Evolutionary conservation across 768 basidiomycete species (phyloP).

Genomic region (Tricholoma furcatifolium): DNA sequence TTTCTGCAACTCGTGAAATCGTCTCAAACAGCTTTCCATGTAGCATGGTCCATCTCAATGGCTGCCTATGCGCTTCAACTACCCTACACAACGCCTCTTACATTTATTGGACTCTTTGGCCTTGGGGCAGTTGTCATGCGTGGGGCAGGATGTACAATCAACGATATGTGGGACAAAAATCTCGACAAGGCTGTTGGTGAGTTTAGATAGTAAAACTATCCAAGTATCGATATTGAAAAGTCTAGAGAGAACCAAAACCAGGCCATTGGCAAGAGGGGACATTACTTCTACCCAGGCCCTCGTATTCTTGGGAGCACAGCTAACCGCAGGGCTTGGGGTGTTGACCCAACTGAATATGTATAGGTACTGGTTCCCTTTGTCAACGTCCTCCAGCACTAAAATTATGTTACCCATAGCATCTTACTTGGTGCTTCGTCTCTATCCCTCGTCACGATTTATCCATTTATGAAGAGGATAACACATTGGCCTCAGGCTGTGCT

Average conservation of each 20-base stretch:
- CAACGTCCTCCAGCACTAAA: neutral
- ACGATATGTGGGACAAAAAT: slow-evolving; percentile 97
- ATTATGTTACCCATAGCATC: slow-evolving; percentile 52
- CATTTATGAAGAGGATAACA: slow-evolving; percentile 95
- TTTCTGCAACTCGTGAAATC: neutral
- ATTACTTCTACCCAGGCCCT: slow-evolving; percentile 74
- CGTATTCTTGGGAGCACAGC: slow-evolving; percentile 78
- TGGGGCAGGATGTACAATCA: slow-evolving; percentile 97
- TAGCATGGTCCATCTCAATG: slow-evolving; percentile 99
- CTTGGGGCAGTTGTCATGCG: slow-evolving; percentile 93
- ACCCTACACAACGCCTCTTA: slow-evolving; percentile 66
- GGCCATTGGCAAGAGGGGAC: slow-evolving; percentile 86
- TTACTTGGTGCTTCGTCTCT: slow-evolving; percentile 89
- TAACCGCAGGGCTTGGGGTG: slow-evolving; percentile 80
- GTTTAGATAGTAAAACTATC: slow-evolving; percentile 12
- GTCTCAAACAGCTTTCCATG: slow-evolving; percentile 1
- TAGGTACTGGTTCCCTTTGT: slow-evolving; percentile 57
- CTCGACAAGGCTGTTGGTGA: slow-evolving; percentile 90
- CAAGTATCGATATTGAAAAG: neutral
- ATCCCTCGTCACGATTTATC: slow-evolving; percentile 85
- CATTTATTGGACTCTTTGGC: slow-evolving; percentile 82
- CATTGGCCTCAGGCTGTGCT: slow-evolving; percentile 97
- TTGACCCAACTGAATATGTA: slow-evolving; percentile 93
- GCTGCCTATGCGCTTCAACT: slow-evolving; percentile 77
- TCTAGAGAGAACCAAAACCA: slow-evolving; percentile 78